A percentile compares a stretch with the other conserved stretches of the same genome.
Conservation (phyloP, 2,329 filamentous ascomycete genomes). For the Fusarium sp. region DNA sequence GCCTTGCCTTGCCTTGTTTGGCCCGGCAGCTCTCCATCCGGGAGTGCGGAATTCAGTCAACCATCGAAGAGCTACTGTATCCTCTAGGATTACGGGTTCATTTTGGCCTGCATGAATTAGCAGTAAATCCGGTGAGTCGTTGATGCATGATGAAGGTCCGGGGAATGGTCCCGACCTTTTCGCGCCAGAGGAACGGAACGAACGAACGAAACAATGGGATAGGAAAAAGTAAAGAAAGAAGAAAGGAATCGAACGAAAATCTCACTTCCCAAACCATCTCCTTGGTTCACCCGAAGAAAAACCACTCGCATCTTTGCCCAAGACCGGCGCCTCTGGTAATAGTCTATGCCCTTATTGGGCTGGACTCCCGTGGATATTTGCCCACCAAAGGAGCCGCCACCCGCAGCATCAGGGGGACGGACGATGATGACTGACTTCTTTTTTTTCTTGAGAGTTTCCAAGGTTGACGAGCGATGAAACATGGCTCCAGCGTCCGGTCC, state of each 20-base stretch:
- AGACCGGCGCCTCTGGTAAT: background rate
- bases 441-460: background rate
- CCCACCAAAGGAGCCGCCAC: background rate
- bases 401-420: slow-evolving; percentile 2
- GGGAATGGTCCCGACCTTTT: background rate
- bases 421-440: background rate
- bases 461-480: slow-evolving; percentile 4
- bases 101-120: background rate
- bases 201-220: background rate
- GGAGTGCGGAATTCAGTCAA: slow-evolving; percentile 1
- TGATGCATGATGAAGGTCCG: background rate
- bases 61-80: background rate
- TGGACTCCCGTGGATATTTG: background rate
- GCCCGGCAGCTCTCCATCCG: background rate
- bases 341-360: background rate
- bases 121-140: background rate
- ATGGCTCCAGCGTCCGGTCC: slow-evolving; percentile 6
- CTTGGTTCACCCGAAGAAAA: background rate
- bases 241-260: background rate
- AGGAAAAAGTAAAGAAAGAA: background rate
- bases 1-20: background rate
- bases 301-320: background rate
- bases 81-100: background rate
- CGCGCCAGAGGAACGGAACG: background rate
- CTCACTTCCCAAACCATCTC: background rate